Conservation (phyloP, 345 rosid genomes). For the Psidium friedrichsthalianum region DNA sequence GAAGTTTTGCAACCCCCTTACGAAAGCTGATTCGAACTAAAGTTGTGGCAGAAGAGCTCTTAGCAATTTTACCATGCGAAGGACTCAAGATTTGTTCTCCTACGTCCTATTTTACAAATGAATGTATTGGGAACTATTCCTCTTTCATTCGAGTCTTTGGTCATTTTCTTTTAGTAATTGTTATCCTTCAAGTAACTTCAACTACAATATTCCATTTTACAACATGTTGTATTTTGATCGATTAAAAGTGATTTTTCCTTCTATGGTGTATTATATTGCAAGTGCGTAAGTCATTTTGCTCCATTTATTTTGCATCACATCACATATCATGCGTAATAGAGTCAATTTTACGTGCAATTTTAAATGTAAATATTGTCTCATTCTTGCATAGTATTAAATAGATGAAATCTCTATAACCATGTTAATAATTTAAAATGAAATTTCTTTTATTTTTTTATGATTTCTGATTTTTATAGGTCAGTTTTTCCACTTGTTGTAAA, state of each 20-base stretch:
- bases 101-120: not conserved
- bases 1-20: too few species aligned
- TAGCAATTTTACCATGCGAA: too few species aligned
- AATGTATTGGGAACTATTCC: not conserved
- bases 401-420: not conserved
- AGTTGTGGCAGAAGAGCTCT: too few species aligned
- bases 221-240: not conserved
- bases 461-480: not conserved
- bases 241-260: not conserved
- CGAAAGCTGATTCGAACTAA: too few species aligned
- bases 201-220: not conserved
- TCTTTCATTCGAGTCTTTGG: not conserved
- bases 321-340: not conserved
- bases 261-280: not conserved
- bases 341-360: not conserved
- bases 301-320: not conserved
- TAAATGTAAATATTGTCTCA: not conserved
- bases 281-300: not conserved
- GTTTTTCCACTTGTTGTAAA: not conserved
- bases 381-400: not conserved
- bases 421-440: not conserved
- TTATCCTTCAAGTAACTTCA: not conserved
- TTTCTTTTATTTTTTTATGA: not conserved
- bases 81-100: too few species aligned
- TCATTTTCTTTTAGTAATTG: not conserved